Percentiles rank a stretch among this genome's conserved stretches.
Evolutionary conservation across 2,329 filamentous ascomycete species (phyloP).

Genomic region (Cladosporium sp.): DNA sequence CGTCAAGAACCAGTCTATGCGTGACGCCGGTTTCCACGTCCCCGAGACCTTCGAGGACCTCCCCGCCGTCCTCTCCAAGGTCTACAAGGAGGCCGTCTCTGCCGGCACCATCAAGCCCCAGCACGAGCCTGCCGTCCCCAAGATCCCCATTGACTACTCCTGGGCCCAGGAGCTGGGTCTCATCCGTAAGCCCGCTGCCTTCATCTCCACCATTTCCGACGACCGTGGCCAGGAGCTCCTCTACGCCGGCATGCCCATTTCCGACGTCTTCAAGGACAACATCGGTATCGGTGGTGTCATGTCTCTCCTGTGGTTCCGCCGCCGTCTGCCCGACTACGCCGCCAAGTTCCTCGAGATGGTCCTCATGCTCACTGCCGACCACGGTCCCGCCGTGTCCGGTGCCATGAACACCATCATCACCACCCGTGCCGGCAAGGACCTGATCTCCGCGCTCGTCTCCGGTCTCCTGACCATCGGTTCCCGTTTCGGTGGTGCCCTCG

Average conservation of each 20-base stretch:
- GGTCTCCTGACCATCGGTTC: conserved; percentile 98
- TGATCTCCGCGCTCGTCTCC: conserved; percentile 90
- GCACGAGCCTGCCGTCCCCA: conserved; percentile 85
- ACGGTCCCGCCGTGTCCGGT: conserved; percentile 97
- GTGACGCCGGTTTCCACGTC: conserved; percentile 87
- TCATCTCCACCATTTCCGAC: conserved; percentile 99
- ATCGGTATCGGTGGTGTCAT: conserved; percentile 99
- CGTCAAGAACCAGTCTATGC: conserved; percentile 96
- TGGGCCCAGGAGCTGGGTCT: conserved; percentile 99
- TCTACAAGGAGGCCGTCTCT: conserved; percentile 85
- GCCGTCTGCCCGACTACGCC: conserved; percentile 88
- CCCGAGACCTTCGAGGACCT: conserved; percentile 97
- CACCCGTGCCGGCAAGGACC: conserved; percentile 96
- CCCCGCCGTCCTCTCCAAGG: conserved; percentile 64
- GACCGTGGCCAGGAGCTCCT: conserved; percentile 99
- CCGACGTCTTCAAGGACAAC: conserved; percentile 98
- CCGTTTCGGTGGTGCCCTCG: conserved; percentile 95
- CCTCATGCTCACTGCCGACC: conserved; percentile 98
- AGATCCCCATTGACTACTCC: conserved; percentile 99
- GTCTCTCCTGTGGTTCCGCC: conserved; percentile 99
- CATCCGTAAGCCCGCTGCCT: conserved; percentile 98
- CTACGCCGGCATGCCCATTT: conserved; percentile 98
- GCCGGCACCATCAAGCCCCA: conserved; percentile 78
- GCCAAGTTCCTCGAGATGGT: conserved; percentile 99
- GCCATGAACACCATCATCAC: conserved; percentile 99